A percentile compares a stretch with the other conserved stretches of the same genome.
Evolutionary conservation across 2,329 filamentous ascomycete species (phyloP).

Genomic region (Alternaria triticina): DNA sequence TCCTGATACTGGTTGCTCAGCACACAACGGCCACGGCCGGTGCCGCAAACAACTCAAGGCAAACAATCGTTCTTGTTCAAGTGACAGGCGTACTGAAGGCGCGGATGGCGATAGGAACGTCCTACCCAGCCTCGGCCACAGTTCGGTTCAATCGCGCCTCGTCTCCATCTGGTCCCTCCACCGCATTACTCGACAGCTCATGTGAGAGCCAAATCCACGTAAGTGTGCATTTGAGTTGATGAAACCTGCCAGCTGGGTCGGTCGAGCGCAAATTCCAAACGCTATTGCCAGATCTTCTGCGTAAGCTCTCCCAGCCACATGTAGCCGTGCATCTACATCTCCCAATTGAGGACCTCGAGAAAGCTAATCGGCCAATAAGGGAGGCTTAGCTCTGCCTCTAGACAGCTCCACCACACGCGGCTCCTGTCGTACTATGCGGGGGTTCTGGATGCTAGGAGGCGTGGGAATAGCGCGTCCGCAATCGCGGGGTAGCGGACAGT

Average conservation of each 20-base stretch:
- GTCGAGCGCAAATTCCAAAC: slow-evolving; percentile 30
- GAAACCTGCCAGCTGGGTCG: slow-evolving; percentile 20
- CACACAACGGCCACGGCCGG: slow-evolving; percentile 9
- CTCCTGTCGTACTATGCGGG: slow-evolving; percentile 28
- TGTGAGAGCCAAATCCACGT: slow-evolving; percentile 11
- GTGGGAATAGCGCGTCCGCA: slow-evolving; percentile 16
- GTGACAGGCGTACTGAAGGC: not conserved
- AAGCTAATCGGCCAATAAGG: slow-evolving; percentile 12
- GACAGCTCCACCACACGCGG: slow-evolving; percentile 25
- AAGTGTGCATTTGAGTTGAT: slow-evolving; percentile 13
- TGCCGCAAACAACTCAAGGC: not conserved
- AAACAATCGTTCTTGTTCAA: not conserved
- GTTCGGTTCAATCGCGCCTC: slow-evolving; percentile 1
- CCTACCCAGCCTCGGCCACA: not conserved
- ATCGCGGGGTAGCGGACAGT: slow-evolving; percentile 23
- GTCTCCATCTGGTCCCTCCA: slow-evolving; percentile 4
- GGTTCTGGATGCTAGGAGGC: slow-evolving; percentile 22
- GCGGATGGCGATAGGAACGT: not conserved
- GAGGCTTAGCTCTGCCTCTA: not conserved
- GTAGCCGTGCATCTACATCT: slow-evolving; percentile 7
- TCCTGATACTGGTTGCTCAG: slow-evolving; percentile 29
- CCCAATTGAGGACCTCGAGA: not conserved
- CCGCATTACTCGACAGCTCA: slow-evolving; percentile 8
- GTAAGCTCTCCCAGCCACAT: slow-evolving; percentile 17
- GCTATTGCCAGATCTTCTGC: slow-evolving; percentile 8